Conservation (phyloP, 257 asterid species). For the Mentha longifolia region DNA sequence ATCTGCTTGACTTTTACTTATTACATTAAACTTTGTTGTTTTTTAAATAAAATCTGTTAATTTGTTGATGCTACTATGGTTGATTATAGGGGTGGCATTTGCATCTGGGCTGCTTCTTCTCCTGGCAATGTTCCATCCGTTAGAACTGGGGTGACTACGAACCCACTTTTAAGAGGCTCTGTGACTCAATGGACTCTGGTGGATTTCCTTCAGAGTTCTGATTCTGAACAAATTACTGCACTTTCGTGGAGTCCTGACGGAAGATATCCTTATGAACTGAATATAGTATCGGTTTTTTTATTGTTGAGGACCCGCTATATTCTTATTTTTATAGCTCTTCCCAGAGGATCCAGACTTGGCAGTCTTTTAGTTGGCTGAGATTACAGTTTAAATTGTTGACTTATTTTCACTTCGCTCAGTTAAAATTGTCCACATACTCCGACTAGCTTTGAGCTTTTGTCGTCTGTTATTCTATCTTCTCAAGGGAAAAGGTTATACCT, state of each 20-base stretch:
- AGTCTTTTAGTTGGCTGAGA: slow-evolving; percentile 23
- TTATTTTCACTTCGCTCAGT: no score
- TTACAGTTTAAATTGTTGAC: background rate
- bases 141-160: slow-evolving; percentile 70
- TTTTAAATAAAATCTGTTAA: slow-evolving; percentile 19
- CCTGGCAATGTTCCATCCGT: slow-evolving; percentile 84
- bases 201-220: slow-evolving; percentile 82
- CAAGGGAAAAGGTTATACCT: no score
- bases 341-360: background rate
- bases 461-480: no score
- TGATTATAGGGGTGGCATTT: slow-evolving; percentile 83
- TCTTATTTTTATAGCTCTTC: no score
- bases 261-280: slow-evolving; percentile 68
- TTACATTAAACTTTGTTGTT: slow-evolving; percentile 20
- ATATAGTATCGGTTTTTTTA: background rate
- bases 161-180: slow-evolving; percentile 78
- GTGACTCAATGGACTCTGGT: slow-evolving; percentile 81
- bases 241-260: slow-evolving; percentile 99
- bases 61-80: slow-evolving; percentile 30
- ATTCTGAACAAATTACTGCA: slow-evolving; percentile 76
- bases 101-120: slow-evolving; percentile 95
- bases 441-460: background rate
- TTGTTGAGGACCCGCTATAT: slow-evolving; percentile 13
- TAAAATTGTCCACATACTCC: background rate
- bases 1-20: slow-evolving; percentile 19